These are phyloP conservation scores for Datura wrightii DNA, from an alignment of 257 asterid species.

Conservation along the genomic window DNA sequence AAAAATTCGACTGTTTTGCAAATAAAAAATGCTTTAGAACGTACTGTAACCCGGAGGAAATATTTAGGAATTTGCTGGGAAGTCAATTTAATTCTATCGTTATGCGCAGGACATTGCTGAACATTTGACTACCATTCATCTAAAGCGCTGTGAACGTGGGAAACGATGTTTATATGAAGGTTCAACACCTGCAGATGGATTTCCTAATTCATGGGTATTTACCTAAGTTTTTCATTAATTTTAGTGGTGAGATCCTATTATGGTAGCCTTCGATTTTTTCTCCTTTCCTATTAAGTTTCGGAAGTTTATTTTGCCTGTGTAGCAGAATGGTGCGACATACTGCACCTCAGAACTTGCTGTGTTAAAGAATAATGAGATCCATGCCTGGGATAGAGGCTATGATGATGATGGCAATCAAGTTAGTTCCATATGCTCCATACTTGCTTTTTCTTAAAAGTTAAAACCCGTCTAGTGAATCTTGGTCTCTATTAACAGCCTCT, in stretches of 20 bases:
- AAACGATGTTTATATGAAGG: constrained; percentile 95
- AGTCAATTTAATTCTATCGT: constrained; percentile 26
- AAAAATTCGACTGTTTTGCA: neutral
- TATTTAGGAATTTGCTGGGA: constrained; percentile 18
- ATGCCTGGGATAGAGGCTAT: constrained; percentile 88
- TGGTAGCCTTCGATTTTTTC: neutral
- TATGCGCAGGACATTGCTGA: constrained; percentile 88
- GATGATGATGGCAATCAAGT: constrained; percentile 90
- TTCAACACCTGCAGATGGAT: constrained; percentile 85
- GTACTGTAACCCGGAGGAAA: constrained; percentile 13
- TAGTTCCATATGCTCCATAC: constrained; percentile 34
- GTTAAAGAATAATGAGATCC: constrained; percentile 81
- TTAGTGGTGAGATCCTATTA: neutral
- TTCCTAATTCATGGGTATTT: constrained; percentile 64
- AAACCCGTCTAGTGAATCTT: neutral
- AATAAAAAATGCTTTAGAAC: neutral
- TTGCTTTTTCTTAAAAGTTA: neutral
- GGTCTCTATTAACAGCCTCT: neutral
- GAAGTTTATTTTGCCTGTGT: constrained; percentile 23
- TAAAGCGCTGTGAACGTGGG: constrained; percentile 88
- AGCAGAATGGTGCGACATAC: constrained; percentile 52
- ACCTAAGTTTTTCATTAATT: neutral
- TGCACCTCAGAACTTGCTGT: constrained; percentile 65
- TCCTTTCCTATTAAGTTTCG: constrained; percentile 24
- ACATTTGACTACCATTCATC: constrained; percentile 86